Percentiles rank a stretch among this genome's conserved stretches.
Conservation (phyloP, 2,329 filamentous ascomycete genomes). For the Zasmidium angulare region DNA sequence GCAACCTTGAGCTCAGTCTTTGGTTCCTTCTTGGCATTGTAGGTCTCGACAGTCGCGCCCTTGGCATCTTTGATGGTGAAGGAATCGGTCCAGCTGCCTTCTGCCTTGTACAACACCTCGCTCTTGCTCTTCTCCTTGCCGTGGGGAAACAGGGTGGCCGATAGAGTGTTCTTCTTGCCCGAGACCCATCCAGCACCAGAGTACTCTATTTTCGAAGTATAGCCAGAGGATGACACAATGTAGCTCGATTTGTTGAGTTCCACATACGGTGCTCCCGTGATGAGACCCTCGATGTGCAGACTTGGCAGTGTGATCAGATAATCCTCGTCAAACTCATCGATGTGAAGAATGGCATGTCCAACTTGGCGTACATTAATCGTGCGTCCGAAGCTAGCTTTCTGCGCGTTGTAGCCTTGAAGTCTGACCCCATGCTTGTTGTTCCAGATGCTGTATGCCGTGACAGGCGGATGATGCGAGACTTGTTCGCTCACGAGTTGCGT, state of each 20-base stretch:
- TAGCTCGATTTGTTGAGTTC: conserved; percentile 83
- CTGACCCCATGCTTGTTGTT: conserved; percentile 79
- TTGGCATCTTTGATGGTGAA: conserved; percentile 74
- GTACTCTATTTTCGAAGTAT: conserved; percentile 87
- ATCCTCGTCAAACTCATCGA: conserved; percentile 66
- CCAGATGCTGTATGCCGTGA: conserved; percentile 89
- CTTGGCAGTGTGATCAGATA: conserved; percentile 90
- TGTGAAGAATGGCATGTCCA: conserved; percentile 79
- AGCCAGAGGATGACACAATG: conserved; percentile 84
- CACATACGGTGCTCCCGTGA: conserved; percentile 82
- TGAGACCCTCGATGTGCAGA: conserved; percentile 90
- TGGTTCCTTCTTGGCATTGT: conserved; percentile 48
- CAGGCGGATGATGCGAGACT: conserved; percentile 93
- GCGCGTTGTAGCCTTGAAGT: conserved; percentile 84
- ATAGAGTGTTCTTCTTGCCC: conserved; percentile 92
- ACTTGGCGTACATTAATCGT: conserved; percentile 82
- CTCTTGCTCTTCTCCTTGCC: conserved; percentile 60
- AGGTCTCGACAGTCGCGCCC: conserved; percentile 45
- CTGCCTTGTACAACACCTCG: conserved; percentile 73
- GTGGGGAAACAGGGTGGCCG: conserved; percentile 69
- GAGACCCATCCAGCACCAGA: conserved; percentile 91
- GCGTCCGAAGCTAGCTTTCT: conserved; percentile 90
- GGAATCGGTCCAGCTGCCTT: conserved; percentile 85
- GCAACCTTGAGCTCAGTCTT: conserved; percentile 69
- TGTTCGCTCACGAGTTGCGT: conserved; percentile 91